Base-by-base conservation (phyloP, 768 basidiomycete species). In the Tulasnella sp. region DNA sequence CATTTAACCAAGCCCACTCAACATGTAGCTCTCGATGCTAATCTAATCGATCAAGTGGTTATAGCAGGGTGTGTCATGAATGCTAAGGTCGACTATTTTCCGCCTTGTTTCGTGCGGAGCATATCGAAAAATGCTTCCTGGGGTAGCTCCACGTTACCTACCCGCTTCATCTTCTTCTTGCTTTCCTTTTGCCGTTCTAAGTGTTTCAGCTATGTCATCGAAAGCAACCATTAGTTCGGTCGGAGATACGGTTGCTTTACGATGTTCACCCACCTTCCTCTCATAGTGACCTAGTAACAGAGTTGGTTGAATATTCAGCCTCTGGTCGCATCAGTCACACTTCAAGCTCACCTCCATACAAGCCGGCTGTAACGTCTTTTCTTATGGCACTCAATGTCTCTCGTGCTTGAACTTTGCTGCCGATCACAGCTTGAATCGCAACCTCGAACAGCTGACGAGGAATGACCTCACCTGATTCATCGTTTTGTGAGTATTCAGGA, bases 81-180 rank as follows among this genome's bases (percentile, higher is more conserved):
- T 37, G 16, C 16, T 15, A 16, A 37, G 15, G 35, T 16, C 15
- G 35, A 15, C 15, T 37, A 15, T 37, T 31, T 19, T n/a, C n/a
- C 48, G 24, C 35, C 37, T 55, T 57, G 53, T 69, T 76, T 81
- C 40, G 73, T 73, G 60, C 79, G 77, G 55, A 98, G 70, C 47
- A 96, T 81, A 56, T 87, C 78, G 65, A 85, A 95, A 74, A 99
- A 98, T 1, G 92, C 93, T 60, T 92, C 89, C 60, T 95, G 90
- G 27, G 92, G 91, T 35, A 99, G 75, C 55, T 89, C 81, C 45
- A 96, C 87, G 51, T 71, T 79, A 31, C 91, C 90, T 46, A 93
- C 72, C 55, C 78, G 77, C 67, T 93, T 96, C 76, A 98, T 82
- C 54, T 74, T 73, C 45, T 79, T 76, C 66, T 96, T 96, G 35